Base-by-base conservation (phyloP, 345 rosid genomes). In the Psidium guajava region DNA sequence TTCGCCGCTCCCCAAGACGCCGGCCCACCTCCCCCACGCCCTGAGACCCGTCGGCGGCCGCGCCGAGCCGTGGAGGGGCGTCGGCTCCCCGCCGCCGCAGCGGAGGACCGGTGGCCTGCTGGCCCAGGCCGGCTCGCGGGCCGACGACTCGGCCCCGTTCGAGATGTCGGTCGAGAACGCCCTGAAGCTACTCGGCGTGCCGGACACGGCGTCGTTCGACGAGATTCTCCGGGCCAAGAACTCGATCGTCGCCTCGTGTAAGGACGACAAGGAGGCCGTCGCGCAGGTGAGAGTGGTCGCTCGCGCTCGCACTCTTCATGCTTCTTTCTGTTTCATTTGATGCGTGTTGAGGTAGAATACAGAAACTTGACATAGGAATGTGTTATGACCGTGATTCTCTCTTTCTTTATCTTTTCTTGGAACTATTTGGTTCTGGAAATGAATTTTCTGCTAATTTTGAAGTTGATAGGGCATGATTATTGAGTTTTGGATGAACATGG, bases 161-260 rank as follows among this genome's bases (percentile, higher is more conserved):
- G 98, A 94, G 91, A 97, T 96, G 99, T 97, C 99, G 42, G 93
- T 96, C 69, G 99, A 97, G 91, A 93, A 87, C 91, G 98, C 99
- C 3, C 92, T 94, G n/a, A 94, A 93, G 93, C 98, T 97, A 7
- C 98, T 96, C 56, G 98, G 99, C 18, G 98, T 97, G 86, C 87
- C 98, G 25, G 98, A 95, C 84, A 91, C 90, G 15, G 95, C 98
- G 50, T 96, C 98, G 64, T 97, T 97, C 87, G 98, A 97, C 58
- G 99, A 96, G 80, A 92, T 97, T 56, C 98, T 97, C 84, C 92
- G 98, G 90, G 98, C 99, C 87, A 97, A 95, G 94, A 97, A 95
- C 64, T 88, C 96, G 57, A 89, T 93, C 85, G 82, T 97, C 59
- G 94, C 96, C 50, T 81, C 94, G 14, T 95, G 95, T 75, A 95